Percentiles rank a stretch among this genome's conserved stretches.
These are phyloP conservation scores for Sporothrix globosa DNA, from an alignment of 2,329 filamentous ascomycete species.

Conservation along the genomic window DNA sequence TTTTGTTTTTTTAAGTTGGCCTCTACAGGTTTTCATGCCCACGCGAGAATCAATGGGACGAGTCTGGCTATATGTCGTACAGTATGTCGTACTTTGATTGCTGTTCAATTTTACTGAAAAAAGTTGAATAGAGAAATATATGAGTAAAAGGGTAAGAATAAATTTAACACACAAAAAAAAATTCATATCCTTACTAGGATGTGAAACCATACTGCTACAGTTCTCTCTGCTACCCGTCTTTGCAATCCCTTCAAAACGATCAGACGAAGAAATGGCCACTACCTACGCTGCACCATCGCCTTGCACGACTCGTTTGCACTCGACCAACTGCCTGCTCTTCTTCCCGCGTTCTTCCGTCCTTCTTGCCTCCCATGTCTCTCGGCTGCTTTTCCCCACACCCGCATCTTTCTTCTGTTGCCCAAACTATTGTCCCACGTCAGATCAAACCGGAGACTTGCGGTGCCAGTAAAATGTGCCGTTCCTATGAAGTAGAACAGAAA, in stretches of 20 bases:
- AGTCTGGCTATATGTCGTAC: too few species aligned
- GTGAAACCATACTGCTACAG: slow-evolving; percentile 14
- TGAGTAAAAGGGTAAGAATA: not conserved
- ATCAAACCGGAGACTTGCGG: not conserved
- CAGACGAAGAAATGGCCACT: not conserved
- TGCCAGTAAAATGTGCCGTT: not conserved
- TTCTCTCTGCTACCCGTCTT: not conserved
- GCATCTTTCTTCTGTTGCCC: not conserved
- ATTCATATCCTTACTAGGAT: not conserved
- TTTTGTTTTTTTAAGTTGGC: not conserved
- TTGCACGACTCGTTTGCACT: not conserved
- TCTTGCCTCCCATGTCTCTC: not conserved
- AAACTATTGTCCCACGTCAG: slow-evolving; percentile 6
- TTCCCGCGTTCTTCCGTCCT: not conserved
- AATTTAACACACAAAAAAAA: not conserved
- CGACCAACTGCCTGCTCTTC: not conserved
- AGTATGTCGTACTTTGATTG: too few species aligned
- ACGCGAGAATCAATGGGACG: too few species aligned
- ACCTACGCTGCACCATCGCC: not conserved
- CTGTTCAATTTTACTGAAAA: not conserved
- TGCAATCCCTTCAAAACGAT: not conserved
- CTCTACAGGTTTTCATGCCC: too few species aligned
- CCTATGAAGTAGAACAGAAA: not conserved
- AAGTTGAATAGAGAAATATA: not conserved
- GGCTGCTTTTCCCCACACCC: slow-evolving; percentile 4